Evolutionary conservation across 192 early-diverging fungal genomes (phyloP).

Genomic region (Geranomyces michiganensis): DNA sequence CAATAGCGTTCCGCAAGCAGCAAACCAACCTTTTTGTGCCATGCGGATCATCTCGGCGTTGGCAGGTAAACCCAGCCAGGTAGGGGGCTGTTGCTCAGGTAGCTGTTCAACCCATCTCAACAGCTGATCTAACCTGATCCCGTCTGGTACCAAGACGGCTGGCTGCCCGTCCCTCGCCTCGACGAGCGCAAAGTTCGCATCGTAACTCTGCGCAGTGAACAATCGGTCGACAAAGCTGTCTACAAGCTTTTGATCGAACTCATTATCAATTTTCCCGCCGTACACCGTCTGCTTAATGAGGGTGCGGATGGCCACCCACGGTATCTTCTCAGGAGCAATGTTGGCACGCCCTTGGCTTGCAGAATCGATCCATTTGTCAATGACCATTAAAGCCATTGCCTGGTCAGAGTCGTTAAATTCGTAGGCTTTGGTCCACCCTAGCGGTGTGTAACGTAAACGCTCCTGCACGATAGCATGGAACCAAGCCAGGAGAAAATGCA

Average conservation of each 20-base stretch:
- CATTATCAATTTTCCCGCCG: conserved; percentile 95
- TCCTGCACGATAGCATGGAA: conserved; percentile 93
- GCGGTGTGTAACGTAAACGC: conserved; percentile 92
- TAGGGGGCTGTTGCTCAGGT: conserved; percentile 91
- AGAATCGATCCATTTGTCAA: conserved; percentile 91
- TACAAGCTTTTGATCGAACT: conserved; percentile 83
- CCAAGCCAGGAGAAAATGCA: conserved; percentile 97
- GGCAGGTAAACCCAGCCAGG: conserved; percentile 93
- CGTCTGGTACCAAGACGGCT: conserved; percentile 78
- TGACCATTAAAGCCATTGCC: conserved; percentile 83
- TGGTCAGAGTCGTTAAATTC: conserved; percentile 99
- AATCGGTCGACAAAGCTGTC: conserved; percentile 82
- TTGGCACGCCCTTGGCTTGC: conserved; percentile 81
- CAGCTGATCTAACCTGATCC: conserved; percentile 82
- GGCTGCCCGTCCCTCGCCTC: conserved; percentile 41
- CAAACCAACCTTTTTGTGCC: conserved; percentile 70
- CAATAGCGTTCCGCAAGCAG: not conserved
- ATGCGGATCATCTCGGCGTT: conserved; percentile 92
- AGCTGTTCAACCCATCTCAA: conserved; percentile 84
- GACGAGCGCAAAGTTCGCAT: conserved; percentile 79
- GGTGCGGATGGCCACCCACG: conserved; percentile 90
- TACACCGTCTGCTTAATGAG: conserved; percentile 90
- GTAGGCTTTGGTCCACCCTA: conserved; percentile 97
- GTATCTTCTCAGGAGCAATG: conserved; percentile 91
- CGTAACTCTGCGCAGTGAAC: conserved; percentile 79